Base-by-base conservation (phyloP, 768 basidiomycete species). In the Aureoboletus auriporus region DNA sequence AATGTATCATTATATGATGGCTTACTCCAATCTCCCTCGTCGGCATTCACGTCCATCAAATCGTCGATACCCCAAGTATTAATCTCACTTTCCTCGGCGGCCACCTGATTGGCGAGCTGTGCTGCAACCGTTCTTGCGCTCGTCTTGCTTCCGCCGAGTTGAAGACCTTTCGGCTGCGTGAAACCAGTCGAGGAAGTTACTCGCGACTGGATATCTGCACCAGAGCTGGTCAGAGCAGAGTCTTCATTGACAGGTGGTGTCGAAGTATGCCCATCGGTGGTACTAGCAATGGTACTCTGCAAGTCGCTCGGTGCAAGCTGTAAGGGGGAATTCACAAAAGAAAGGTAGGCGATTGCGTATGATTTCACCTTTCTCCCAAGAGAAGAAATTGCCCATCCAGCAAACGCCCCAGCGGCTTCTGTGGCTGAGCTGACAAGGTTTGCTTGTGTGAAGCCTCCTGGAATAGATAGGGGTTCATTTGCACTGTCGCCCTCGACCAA, bases 311-410 rank as follows among this genome's bases (percentile, higher is more conserved):
- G 69, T 7, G 82, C 81, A 41, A 93, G 79, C 88, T 89, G 53
- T 16, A 3, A 44, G 47, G 28, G 17, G 17, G 35, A 11, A 28
- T 9, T 28, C 16, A 9, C 42, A 4, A 12, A 20, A 48, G 29
- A 35, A 39, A 13, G 16, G 35, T 13, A 33, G 30, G 11, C 1
- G 7, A 34, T 8, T 6, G 20, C 10, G 10, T 3, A 2, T 16
- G 5, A 12, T 46, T 70, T 28, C 45, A 88, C 89, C 75, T 87
- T 89, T 70, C 83, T 93, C 26, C 88, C 84, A 0, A 97, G 60
- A 0, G 89, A 93, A 5, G 92, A 88, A 37, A 97, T 91, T 2
- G 95, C 95, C 95, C 95, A 98, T 6, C 93, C 92, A 12, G 95
- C 94, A 4, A 99, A 71, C 14, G 85, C 88, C 8, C 89, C 86